Evolutionary conservation across 148 eudicot species (phyloP).

Genomic region (Talinum fruticosum): DNA sequence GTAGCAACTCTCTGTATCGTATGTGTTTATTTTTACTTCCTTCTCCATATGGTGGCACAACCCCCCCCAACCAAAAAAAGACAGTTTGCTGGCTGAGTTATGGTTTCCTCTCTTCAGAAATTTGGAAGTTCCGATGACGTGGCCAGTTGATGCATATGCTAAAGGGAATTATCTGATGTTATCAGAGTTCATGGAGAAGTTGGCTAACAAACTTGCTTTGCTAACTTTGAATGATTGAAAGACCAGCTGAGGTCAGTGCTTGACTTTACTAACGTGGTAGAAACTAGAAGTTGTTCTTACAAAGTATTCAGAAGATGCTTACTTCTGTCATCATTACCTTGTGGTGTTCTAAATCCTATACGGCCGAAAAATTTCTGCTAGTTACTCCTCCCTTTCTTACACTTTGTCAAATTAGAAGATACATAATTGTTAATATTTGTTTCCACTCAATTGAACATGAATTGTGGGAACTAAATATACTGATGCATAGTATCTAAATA

Average conservation of each 20-base stretch:
- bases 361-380: background rate
- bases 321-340: background rate
- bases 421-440: background rate
- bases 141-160: constrained; percentile 1
- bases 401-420: background rate
- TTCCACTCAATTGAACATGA: background rate
- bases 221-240: constrained; percentile 13
- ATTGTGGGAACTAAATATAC: background rate
- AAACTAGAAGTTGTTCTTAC: background rate
- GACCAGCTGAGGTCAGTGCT: constrained; percentile 6
- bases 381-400: background rate
- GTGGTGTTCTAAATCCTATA: background rate
- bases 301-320: background rate
- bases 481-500: background rate
- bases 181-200: background rate
- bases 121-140: constrained; percentile 13
- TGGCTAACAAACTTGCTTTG: constrained; percentile 11
- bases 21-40: no score
- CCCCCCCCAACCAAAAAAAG: background rate
- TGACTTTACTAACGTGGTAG: background rate
- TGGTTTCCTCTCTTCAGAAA: background rate
- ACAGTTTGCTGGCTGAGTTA: background rate
- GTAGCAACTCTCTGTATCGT: background rate
- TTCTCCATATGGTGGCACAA: no score
- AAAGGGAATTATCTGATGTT: constrained; percentile 9